phyloP scores from a whole-genome alignment of 371 early-diverging fungal genomes.

The Zancudomyces culisetae region DNA sequence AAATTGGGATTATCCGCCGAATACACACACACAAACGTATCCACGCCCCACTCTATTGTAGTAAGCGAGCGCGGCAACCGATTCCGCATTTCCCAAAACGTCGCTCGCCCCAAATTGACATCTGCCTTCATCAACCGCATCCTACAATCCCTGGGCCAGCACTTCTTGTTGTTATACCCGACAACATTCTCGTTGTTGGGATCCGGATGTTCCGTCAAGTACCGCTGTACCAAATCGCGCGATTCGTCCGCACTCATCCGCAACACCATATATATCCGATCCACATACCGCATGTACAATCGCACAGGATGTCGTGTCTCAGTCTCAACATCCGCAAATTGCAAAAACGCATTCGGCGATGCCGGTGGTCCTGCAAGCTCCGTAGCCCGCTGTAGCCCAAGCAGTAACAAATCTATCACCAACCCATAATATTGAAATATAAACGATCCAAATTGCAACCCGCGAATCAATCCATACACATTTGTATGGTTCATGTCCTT shows the following conservation, averaged over 20 bases:
- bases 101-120: conserved; percentile 84
- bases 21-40: conserved; percentile 88
- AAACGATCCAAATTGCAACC: conserved; percentile 95
- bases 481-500: conserved; percentile 99
- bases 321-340: conserved; percentile 78
- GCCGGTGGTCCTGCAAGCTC: conserved; percentile 94
- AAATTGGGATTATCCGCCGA: conserved; percentile 92
- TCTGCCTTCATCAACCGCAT: conserved; percentile 98
- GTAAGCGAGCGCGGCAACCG: conserved; percentile 91
- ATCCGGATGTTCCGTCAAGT: conserved; percentile 93
- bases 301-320: conserved; percentile 93
- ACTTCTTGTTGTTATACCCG: conserved; percentile 89
- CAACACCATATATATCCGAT: conserved; percentile 84
- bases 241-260: conserved; percentile 80
- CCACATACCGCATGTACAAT: conserved; percentile 87
- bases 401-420: conserved; percentile 85
- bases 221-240: conserved; percentile 88
- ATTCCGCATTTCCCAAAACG: conserved; percentile 97
- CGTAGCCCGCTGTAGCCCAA: conserved; percentile 85
- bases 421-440: conserved; percentile 96
- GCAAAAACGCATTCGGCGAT: conserved; percentile 90
- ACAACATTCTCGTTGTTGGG: conserved; percentile 98
- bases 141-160: conserved; percentile 97
- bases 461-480: conserved; percentile 90
- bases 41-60: conserved; percentile 96